Evolutionary conservation across 768 basidiomycete species (phyloP).

Genomic region (Nidularia pulvinata): DNA sequence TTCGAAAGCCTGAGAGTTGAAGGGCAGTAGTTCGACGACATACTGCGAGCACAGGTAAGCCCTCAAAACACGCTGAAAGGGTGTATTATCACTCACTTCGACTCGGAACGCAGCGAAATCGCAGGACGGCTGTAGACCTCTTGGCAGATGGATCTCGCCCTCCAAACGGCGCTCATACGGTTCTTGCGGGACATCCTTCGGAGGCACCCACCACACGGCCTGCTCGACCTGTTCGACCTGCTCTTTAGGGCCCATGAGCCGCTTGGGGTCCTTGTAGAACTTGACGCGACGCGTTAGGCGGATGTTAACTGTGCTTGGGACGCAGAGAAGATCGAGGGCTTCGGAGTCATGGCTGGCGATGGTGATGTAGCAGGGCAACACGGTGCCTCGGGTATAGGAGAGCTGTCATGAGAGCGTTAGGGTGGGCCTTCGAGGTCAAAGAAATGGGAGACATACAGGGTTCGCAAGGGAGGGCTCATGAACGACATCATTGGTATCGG

Average conservation of each 20-base stretch:
- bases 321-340: constrained; percentile 24
- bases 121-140: constrained; percentile 23
- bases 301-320: constrained; percentile 18
- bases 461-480: constrained; percentile 30
- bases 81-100: constrained; percentile 14
- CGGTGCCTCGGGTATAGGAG: constrained; percentile 34
- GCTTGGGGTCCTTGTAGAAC: constrained; percentile 12
- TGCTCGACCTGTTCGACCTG: constrained; percentile 10
- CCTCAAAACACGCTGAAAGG: not conserved
- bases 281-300: constrained; percentile 24
- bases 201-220: constrained; percentile 26
- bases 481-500: not conserved
- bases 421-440: too few species aligned
- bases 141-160: constrained; percentile 28
- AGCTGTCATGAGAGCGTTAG: constrained; percentile 12
- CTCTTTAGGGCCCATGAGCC: constrained; percentile 4
- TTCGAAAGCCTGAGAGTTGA: constrained; percentile 16
- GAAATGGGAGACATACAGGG: constrained; percentile 20
- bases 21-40: constrained; percentile 16
- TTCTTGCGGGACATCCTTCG: not conserved
- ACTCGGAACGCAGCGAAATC: constrained; percentile 20
- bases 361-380: constrained; percentile 31
- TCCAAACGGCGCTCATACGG: constrained; percentile 14
- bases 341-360: constrained; percentile 22
- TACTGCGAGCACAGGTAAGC: constrained; percentile 9